Evolutionary conservation across 192 early-diverging fungal genomes (phyloP).

Genomic region (Neocallimastix lanati): DNA sequence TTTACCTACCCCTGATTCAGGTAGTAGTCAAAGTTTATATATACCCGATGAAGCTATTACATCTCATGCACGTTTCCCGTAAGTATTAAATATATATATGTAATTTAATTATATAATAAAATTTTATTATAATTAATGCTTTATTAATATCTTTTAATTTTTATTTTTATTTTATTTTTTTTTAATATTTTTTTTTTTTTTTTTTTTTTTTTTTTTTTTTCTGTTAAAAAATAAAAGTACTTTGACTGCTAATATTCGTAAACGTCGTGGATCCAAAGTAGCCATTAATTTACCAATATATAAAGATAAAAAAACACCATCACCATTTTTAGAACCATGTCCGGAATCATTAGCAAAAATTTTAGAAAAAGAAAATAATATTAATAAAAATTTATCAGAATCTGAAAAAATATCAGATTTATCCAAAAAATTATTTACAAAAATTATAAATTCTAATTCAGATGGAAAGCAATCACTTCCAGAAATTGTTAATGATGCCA

Average conservation of each 20-base stretch:
- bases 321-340: constrained; percentile 59
- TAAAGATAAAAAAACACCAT: constrained; percentile 74
- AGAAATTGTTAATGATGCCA: not conserved
- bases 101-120: too few species aligned
- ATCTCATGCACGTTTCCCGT: constrained; percentile 81
- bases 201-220: too few species aligned
- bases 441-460: not conserved
- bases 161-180: too few species aligned
- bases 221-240: constrained; percentile 46
- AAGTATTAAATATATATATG: constrained; percentile 9
- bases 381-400: not conserved
- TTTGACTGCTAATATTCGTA: constrained; percentile 81
- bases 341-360: constrained; percentile 43
- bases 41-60: constrained; percentile 87
- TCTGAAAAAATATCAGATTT: not conserved
- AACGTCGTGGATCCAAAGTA: constrained; percentile 83
- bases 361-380: not conserved
- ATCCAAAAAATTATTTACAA: not conserved
- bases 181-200: too few species aligned
- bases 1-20: constrained; percentile 8
- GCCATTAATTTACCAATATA: constrained; percentile 91
- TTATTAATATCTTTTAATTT: too few species aligned
- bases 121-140: too few species aligned
- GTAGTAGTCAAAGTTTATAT: constrained; percentile 67
- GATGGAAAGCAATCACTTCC: not conserved